Base-by-base conservation (phyloP, 441 rosid genomes). In the Euphorbia schlechtendalii region DNA sequence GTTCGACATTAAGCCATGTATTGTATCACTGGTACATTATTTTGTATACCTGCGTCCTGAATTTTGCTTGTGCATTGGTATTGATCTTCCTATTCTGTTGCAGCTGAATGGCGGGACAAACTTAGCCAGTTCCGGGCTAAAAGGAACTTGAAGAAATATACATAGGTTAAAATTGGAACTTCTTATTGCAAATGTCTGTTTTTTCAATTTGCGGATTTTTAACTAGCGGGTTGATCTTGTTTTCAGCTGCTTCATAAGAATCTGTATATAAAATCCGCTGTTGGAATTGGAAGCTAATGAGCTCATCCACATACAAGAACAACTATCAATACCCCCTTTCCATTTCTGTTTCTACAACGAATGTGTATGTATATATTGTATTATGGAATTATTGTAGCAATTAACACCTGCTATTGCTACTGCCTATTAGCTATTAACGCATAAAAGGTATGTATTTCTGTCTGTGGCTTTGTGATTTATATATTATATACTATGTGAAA, bases 101-200 rank as follows among this genome's bases (percentile, higher is more conserved):
- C 82, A 93, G 99, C 99, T 43, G 91, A 86, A 59, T 93, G 96
- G 97, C 84, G 91, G 78, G 97, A 93, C 87, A 83, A 81, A 71
- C 97, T 93, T 28, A 83, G 85, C 38, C 87, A 83, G 78, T 84
- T 93, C 55, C 87, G 99, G 13, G 93, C 97, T 11, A 86, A 84
- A 69, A 88, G 97, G 75, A 90, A 90, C 82, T 75, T 83, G 81
- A 90, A 75, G 81, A 93, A 90, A 79, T 81, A 81, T 72, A 93
- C 84, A 21, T 93, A 77, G 84, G 90, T 84, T 69, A 18, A 45
- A 53, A 53, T 53, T 22, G 15, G 14, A 63, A 28, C 59, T 51
- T 68, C 2, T n/a, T n/a, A 6, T 43, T 27, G 15, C 22, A 3
- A n/a, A 40, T 5, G 27, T 40, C 13, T 63, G 18, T 5, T 1